These are phyloP conservation scores for Calocera cornea DNA, from an alignment of 768 basidiomycete species.

Conservation along the genomic window DNA sequence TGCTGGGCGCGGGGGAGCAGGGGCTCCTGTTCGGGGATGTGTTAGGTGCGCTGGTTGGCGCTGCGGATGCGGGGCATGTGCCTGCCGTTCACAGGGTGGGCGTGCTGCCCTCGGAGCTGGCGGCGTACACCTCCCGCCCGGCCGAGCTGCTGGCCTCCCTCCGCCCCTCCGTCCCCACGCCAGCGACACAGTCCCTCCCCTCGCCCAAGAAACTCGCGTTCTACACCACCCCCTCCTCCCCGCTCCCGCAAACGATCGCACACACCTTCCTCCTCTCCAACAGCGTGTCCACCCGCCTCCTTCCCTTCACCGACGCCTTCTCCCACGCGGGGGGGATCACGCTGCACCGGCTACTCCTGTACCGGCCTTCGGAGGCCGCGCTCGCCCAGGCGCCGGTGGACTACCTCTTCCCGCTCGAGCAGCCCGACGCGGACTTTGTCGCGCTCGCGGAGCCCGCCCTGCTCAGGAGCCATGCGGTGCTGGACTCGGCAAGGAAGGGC, in stretches of 20 bases:
- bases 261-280: slow-evolving; percentile 38
- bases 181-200: slow-evolving; percentile 6
- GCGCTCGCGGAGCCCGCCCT: slow-evolving; percentile 63
- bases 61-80: slow-evolving; percentile 19
- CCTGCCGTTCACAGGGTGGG: slow-evolving; percentile 26
- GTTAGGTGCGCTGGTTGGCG: slow-evolving; percentile 24
- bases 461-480: slow-evolving; percentile 60
- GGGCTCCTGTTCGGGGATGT: slow-evolving; percentile 63
- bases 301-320: slow-evolving; percentile 61
- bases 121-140: slow-evolving; percentile 2
- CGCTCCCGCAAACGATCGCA: slow-evolving; percentile 39
- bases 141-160: slow-evolving; percentile 11
- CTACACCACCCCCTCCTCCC: slow-evolving; percentile 45
- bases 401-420: slow-evolving; percentile 39
- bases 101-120: not conserved
- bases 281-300: slow-evolving; percentile 42
- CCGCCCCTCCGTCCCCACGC: slow-evolving; percentile 13
- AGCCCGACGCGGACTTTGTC: slow-evolving; percentile 50
- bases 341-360: slow-evolving; percentile 52
- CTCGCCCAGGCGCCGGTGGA: slow-evolving; percentile 39
- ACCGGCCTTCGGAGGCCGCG: slow-evolving; percentile 29
- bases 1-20: slow-evolving; percentile 44
- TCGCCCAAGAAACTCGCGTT: slow-evolving; percentile 40
- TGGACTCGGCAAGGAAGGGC: slow-evolving; percentile 49
- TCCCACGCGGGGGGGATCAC: slow-evolving; percentile 59